Conservation (phyloP, 73 alveolate species). For the Vitrella brassicaformis region DNA sequence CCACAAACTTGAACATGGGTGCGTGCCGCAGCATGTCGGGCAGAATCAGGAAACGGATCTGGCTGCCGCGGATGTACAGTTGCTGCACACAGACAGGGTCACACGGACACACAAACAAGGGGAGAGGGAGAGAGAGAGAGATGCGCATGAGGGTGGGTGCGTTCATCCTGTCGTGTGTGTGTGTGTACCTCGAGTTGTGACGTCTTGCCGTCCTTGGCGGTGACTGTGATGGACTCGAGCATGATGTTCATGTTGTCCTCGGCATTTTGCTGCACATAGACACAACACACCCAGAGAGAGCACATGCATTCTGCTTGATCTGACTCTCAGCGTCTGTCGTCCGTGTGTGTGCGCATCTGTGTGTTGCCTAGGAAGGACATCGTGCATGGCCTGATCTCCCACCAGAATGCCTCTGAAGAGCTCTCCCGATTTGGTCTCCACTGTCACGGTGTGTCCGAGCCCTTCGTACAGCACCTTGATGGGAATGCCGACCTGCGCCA, state of each 20-base stretch:
- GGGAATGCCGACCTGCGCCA: conserved; percentile 64
- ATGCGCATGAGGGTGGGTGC: neutral
- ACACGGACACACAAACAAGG: neutral
- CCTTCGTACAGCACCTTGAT: conserved; percentile 81
- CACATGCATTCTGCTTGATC: neutral
- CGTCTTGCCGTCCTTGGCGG: conserved; percentile 76
- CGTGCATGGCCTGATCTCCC: neutral
- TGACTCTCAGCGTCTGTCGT: neutral
- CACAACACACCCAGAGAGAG: neutral
- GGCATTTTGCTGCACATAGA: neutral
- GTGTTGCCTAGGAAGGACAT: neutral
- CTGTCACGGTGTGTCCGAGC: conserved; percentile 79
- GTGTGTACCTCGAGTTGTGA: conserved; percentile 26
- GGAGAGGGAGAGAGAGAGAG: neutral
- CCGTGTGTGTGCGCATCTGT: neutral
- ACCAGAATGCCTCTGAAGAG: conserved; percentile 59
- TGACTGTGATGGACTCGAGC: conserved; percentile 79
- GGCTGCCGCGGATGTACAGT: conserved; percentile 79
- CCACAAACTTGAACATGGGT: conserved; percentile 78
- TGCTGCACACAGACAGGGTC: conserved; percentile 41
- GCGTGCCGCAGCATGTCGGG: conserved; percentile 89
- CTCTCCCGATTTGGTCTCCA: conserved; percentile 73
- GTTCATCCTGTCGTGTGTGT: too few species aligned
- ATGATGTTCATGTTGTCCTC: conserved; percentile 81
- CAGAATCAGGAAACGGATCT: conserved; percentile 73